Percentiles rank a stretch among this genome's conserved stretches.
Evolutionary conservation across 2,329 filamentous ascomycete species (phyloP).

Genomic region (Rasamsonia emersonii): DNA sequence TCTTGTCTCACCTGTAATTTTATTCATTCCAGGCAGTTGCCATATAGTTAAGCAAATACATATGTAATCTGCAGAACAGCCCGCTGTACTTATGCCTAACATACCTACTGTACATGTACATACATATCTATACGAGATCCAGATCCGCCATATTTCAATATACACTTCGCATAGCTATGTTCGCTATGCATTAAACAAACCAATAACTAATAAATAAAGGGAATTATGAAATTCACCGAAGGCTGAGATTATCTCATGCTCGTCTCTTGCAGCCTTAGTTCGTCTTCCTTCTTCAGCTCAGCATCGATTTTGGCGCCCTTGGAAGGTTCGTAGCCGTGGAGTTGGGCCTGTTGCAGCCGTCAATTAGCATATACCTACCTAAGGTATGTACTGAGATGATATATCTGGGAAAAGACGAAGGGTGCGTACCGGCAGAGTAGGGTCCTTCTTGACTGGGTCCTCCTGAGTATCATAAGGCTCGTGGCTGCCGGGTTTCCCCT

Average conservation of each 20-base stretch:
- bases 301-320: constrained; percentile 41
- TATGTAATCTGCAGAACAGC: too few relatives aligned
- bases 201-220: background rate
- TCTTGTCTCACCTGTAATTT: too few relatives aligned
- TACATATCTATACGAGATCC: too few relatives aligned
- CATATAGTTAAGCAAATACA: too few relatives aligned
- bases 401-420: background rate
- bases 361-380: background rate
- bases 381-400: too few relatives aligned
- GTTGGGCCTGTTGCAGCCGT: constrained; percentile 24
- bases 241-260: constrained; percentile 18
- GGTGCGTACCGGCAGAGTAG: constrained; percentile 32
- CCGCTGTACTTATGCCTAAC: too few relatives aligned
- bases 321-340: constrained; percentile 40
- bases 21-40: too few relatives aligned
- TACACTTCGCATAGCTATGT: too few relatives aligned
- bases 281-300: constrained; percentile 36
- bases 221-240: constrained; percentile 1
- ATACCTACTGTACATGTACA: too few relatives aligned
- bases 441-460: constrained; percentile 32
- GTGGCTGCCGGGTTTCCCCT: constrained; percentile 65
- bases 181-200: constrained; percentile 2
- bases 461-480: constrained; percentile 24
- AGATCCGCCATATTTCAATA: too few relatives aligned
- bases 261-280: constrained; percentile 36